These are phyloP conservation scores for Talaromyces sp. DNA, from an alignment of 2,329 filamentous ascomycete species.

Conservation along the genomic window DNA sequence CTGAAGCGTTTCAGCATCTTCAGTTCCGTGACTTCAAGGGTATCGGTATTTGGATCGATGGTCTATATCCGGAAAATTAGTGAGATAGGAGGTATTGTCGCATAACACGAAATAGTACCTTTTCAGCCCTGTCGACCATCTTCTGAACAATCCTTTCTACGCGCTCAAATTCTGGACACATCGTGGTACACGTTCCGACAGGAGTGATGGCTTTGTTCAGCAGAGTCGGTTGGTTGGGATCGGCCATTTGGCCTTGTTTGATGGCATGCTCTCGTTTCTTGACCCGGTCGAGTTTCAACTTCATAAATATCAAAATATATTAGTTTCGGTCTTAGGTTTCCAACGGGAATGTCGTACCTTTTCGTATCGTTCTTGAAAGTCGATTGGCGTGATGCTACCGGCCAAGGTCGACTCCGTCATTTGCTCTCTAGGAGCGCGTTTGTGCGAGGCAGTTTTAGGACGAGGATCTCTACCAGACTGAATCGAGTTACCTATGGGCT, in stretches of 20 bases:
- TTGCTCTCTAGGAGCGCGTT: conserved; percentile 16
- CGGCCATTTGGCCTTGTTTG: conserved; percentile 51
- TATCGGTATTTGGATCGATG: conserved; percentile 34
- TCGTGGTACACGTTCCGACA: conserved; percentile 59
- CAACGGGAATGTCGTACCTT: conserved; percentile 26
- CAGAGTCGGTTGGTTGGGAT: conserved; percentile 58
- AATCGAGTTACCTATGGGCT: conserved; percentile 13
- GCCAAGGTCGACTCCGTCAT: conserved; percentile 20
- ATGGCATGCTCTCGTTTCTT: conserved; percentile 52
- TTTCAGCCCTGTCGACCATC: conserved; percentile 59
- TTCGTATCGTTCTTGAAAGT: conserved; percentile 37
- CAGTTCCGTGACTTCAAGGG: conserved; percentile 33
- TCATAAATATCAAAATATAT: conserved; percentile 15
- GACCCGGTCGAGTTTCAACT: conserved; percentile 51
- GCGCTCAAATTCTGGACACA: conserved; percentile 63
- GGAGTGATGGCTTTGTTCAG: conserved; percentile 60
- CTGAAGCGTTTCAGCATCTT: conserved; percentile 63
- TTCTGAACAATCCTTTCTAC: conserved; percentile 60
- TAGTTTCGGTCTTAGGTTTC: background rate
- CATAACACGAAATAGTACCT: conserved; percentile 37
- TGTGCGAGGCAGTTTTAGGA: conserved; percentile 10
- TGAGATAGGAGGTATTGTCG: background rate
- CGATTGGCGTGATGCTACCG: conserved; percentile 25
- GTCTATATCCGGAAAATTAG: conserved; percentile 27
- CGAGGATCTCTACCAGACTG: conserved; percentile 23